These are phyloP conservation scores for Xerocomus amazonicus DNA, from an alignment of 1,284 basidiomycete genomes.

Conservation along the genomic window DNA sequence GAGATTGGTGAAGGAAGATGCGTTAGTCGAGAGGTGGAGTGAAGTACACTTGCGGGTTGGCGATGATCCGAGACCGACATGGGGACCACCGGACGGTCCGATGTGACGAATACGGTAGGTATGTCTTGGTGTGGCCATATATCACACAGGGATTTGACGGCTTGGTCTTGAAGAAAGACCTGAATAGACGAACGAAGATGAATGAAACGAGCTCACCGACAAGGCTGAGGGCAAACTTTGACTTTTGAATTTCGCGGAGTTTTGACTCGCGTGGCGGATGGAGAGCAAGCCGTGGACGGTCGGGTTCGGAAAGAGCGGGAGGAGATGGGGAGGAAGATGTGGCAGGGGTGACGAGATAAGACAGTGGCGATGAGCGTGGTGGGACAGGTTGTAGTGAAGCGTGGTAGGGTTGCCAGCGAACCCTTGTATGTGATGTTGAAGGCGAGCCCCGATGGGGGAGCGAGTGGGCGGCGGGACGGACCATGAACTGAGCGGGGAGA, in stretches of 20 bases:
- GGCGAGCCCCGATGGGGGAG: constrained; percentile 66
- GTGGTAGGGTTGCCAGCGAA: constrained; percentile 74
- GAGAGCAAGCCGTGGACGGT: constrained; percentile 33
- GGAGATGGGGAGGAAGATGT: constrained; percentile 35
- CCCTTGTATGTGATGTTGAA: constrained; percentile 41
- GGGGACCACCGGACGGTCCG: constrained; percentile 33
- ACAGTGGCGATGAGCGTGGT: constrained; percentile 43
- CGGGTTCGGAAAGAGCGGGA: constrained; percentile 36
- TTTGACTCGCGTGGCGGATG: constrained; percentile 34
- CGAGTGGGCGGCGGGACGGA: constrained; percentile 60
- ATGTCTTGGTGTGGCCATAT: constrained; percentile 74
- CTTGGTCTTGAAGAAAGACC: constrained; percentile 54
- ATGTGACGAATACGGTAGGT: constrained; percentile 54
- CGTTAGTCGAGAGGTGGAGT: constrained; percentile 30
- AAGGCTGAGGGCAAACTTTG: constrained; percentile 59
- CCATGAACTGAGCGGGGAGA: constrained; percentile 30
- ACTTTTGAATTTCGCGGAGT: constrained; percentile 51
- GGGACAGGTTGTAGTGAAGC: constrained; percentile 32
- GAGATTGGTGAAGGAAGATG: constrained; percentile 50
- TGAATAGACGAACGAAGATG: constrained; percentile 15
- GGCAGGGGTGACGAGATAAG: constrained; percentile 56
- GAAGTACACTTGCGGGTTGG: constrained; percentile 15
- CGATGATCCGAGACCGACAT: constrained; percentile 17
- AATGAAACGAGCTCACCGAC: constrained; percentile 52
- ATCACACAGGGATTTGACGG: constrained; percentile 67